Percentiles rank a stretch among this genome's conserved stretches.
Evolutionary conservation across 805 yeast genomes (phyloP).

Genomic region (Starmerella ratchasimensis): DNA sequence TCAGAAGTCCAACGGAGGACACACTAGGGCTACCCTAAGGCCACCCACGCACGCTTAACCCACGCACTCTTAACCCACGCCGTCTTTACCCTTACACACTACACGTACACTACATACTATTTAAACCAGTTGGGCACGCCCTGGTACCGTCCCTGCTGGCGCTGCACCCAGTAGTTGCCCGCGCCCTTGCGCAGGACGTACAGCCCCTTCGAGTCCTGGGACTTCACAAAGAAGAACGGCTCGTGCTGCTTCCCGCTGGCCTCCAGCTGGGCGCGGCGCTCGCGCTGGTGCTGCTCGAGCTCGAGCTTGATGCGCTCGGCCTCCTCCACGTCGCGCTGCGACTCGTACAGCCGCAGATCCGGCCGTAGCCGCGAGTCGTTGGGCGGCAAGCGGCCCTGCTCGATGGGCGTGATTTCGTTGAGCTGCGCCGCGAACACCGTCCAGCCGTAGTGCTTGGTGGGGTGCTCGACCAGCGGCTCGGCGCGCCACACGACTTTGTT

Average conservation of each 20-base stretch:
- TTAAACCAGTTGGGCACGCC: slow-evolving; percentile 15
- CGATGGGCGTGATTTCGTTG: slow-evolving; percentile 65
- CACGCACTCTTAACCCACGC: too few species aligned
- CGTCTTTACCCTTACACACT: too few species aligned
- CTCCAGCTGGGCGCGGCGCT: slow-evolving; percentile 47
- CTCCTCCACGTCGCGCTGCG: slow-evolving; percentile 43
- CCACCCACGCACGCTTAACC: too few species aligned
- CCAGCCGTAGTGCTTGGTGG: slow-evolving; percentile 65
- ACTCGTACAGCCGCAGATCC: slow-evolving; percentile 60
- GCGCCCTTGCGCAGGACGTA: slow-evolving; percentile 38
- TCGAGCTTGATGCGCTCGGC: slow-evolving; percentile 60
- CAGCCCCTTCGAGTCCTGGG: slow-evolving; percentile 25
- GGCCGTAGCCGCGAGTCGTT: slow-evolving; percentile 87
- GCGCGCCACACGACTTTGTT: slow-evolving; percentile 49
- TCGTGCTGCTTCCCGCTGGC: slow-evolving; percentile 33
- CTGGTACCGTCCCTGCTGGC: slow-evolving; percentile 29
- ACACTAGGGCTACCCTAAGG: not conserved
- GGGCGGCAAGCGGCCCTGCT: slow-evolving; percentile 51
- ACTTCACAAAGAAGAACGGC: slow-evolving; percentile 52
- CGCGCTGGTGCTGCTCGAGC: slow-evolving; percentile 71
- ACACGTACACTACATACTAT: not conserved
- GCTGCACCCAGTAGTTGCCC: slow-evolving; percentile 59
- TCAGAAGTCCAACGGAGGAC: too few species aligned
- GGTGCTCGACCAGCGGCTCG: slow-evolving; percentile 47
- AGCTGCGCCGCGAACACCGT: slow-evolving; percentile 68